These are phyloP conservation scores for Ligustrum vulgare DNA, from an alignment of 257 asterid genomes.

Conservation along the genomic window DNA sequence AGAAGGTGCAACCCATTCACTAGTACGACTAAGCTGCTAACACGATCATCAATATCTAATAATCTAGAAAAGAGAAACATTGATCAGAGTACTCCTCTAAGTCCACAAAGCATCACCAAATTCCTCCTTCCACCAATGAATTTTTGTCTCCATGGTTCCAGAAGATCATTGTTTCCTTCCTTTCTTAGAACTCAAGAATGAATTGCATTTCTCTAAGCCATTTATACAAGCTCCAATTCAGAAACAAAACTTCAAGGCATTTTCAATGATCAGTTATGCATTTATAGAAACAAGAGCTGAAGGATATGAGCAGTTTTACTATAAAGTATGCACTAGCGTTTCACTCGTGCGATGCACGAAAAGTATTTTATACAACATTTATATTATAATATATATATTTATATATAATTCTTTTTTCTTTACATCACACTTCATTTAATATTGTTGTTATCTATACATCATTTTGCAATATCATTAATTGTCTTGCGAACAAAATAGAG, in stretches of 20 bases:
- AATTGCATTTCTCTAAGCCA: background rate
- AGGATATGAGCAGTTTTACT: background rate
- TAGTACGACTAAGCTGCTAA: slow-evolving; percentile 1
- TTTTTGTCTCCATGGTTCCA: background rate
- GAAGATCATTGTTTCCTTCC: background rate
- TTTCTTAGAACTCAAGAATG: background rate
- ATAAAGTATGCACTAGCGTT: background rate
- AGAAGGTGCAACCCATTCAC: background rate
- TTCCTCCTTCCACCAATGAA: background rate
- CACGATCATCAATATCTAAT: background rate
- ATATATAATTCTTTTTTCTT: too few relatives aligned
- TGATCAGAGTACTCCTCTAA: background rate
- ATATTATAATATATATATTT: too few relatives aligned
- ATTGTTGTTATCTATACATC: too few relatives aligned
- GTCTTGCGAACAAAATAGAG: too few relatives aligned
- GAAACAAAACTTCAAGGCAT: background rate
- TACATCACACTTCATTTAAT: too few relatives aligned
- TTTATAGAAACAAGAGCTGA: background rate
- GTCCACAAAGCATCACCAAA: background rate
- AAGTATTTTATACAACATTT: too few relatives aligned
- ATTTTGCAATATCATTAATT: too few relatives aligned
- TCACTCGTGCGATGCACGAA: too few relatives aligned
- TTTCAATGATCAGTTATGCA: slow-evolving; percentile 14
- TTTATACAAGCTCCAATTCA: background rate
- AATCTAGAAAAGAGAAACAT: background rate